Conservation (phyloP, 768 basidiomycete species). For the Russula sp. region DNA sequence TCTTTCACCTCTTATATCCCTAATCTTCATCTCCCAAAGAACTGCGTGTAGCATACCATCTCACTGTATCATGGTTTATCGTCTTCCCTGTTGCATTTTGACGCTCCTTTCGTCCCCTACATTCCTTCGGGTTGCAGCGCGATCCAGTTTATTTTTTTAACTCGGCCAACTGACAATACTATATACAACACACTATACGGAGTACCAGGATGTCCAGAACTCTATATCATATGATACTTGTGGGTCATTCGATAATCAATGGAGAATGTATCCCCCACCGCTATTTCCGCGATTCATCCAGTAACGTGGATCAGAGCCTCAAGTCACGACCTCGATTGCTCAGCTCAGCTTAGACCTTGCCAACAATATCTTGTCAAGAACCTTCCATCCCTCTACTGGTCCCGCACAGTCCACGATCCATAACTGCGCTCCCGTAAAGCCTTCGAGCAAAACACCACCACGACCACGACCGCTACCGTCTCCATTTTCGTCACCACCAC, state of each 20-base stretch:
- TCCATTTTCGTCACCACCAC: neutral
- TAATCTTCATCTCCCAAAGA: neutral
- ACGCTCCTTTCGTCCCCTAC: neutral
- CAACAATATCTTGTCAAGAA: slow-evolving; percentile 35
- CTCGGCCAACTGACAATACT: neutral
- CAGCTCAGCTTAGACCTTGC: neutral
- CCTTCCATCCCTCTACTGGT: slow-evolving; percentile 50
- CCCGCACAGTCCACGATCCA: slow-evolving; percentile 58
- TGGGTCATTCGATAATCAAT: neutral
- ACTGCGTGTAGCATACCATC: slow-evolving; percentile 2
- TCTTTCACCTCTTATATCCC: neutral
- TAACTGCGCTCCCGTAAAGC: slow-evolving; percentile 43
- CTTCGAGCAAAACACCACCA: slow-evolving; percentile 22
- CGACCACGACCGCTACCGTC: neutral
- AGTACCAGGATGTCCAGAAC: neutral
- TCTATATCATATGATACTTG: neutral
- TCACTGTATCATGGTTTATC: slow-evolving; percentile 10
- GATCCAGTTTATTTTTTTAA: neutral
- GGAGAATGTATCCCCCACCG: neutral
- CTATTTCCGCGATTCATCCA: neutral
- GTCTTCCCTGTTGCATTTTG: neutral
- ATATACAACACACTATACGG: neutral
- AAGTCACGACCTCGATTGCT: too few relatives aligned
- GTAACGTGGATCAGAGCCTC: too few relatives aligned
- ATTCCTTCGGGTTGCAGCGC: neutral